Evolutionary conservation across 805 yeast species (phyloP).

Genomic region (Wickerhamomyces strasburgensis): DNA sequence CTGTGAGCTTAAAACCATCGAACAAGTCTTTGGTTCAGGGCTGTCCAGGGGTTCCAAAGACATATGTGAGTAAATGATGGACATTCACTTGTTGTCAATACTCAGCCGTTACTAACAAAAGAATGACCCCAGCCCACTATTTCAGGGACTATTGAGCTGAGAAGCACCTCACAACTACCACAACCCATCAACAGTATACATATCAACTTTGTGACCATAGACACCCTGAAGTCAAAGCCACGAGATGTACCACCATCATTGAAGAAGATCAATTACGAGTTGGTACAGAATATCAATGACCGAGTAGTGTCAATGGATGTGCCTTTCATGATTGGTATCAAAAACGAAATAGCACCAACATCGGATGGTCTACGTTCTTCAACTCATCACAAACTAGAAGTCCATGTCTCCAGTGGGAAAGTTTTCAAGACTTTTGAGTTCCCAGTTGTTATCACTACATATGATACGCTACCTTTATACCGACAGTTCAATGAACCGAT

Average conservation of each 20-base stretch:
- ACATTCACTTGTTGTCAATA: too few relatives aligned
- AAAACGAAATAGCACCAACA: constrained; percentile 48
- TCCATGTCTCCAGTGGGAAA: constrained; percentile 20
- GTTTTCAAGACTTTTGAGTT: constrained; percentile 26
- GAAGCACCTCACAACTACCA: constrained; percentile 45
- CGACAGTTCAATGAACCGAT: constrained; percentile 52
- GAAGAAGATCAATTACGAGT: constrained; percentile 28
- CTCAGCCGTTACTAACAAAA: constrained; percentile 1
- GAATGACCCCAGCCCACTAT: constrained; percentile 43
- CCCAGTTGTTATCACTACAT: constrained; percentile 51
- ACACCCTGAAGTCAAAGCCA: constrained; percentile 40
- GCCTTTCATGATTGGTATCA: constrained; percentile 54
- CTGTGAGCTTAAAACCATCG: constrained; percentile 40
- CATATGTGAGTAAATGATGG: constrained; percentile 22
- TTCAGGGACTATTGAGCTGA: constrained; percentile 49
- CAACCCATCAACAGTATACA: constrained; percentile 45
- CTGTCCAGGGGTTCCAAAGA: constrained; percentile 64
- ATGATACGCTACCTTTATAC: constrained; percentile 52
- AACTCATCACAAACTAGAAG: constrained; percentile 37
- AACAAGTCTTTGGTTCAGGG: constrained; percentile 53
- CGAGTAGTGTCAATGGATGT: constrained; percentile 50
- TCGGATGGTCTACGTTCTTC: constrained; percentile 41
- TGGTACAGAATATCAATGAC: constrained; percentile 33
- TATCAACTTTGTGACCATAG: constrained; percentile 44
- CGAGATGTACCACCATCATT: constrained; percentile 30